These are phyloP conservation scores for Craspedostauros australis DNA, from an alignment of 108 stramenopile genomes.

Conservation along the genomic window DNA sequence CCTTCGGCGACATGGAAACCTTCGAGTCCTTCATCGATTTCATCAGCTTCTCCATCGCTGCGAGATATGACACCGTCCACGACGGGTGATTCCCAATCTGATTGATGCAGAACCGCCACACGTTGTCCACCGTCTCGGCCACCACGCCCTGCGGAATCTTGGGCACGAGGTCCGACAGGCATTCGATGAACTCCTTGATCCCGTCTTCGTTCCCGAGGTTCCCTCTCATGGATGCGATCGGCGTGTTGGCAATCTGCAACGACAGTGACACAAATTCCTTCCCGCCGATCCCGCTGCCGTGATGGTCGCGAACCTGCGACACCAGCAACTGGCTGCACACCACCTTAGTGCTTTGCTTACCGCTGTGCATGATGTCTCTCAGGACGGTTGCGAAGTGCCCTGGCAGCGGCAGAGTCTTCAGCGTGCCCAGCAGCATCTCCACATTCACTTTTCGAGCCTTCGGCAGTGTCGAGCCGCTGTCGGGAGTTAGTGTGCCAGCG, in stretches of 20 bases:
- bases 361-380: slow-evolving; percentile 27
- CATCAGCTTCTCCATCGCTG: slow-evolving; percentile 15
- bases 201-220: slow-evolving; percentile 24
- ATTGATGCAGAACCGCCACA: slow-evolving; percentile 41
- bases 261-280: slow-evolving; percentile 54
- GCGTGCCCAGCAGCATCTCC: slow-evolving; percentile 7
- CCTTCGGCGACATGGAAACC: slow-evolving; percentile 34
- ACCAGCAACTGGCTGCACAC: slow-evolving; percentile 43
- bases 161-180: slow-evolving; percentile 31
- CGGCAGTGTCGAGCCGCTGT: too few species aligned
- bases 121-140: slow-evolving; percentile 23
- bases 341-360: slow-evolving; percentile 18
- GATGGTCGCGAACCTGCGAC: slow-evolving; percentile 57
- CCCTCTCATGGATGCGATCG: slow-evolving; percentile 14
- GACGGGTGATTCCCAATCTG: slow-evolving; percentile 16
- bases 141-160: slow-evolving; percentile 46
- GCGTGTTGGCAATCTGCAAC: slow-evolving; percentile 36
- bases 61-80: slow-evolving; percentile 12
- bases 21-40: slow-evolving; percentile 13
- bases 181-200: slow-evolving; percentile 24
- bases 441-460: too few species aligned
- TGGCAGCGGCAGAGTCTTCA: slow-evolving; percentile 35
- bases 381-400: slow-evolving; percentile 34
- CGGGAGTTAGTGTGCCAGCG: too few species aligned
- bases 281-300: slow-evolving; percentile 59